Evolutionary conservation across 371 early-diverging fungal genomes (phyloP).

Genomic region (Actinomortierella ambigua): DNA sequence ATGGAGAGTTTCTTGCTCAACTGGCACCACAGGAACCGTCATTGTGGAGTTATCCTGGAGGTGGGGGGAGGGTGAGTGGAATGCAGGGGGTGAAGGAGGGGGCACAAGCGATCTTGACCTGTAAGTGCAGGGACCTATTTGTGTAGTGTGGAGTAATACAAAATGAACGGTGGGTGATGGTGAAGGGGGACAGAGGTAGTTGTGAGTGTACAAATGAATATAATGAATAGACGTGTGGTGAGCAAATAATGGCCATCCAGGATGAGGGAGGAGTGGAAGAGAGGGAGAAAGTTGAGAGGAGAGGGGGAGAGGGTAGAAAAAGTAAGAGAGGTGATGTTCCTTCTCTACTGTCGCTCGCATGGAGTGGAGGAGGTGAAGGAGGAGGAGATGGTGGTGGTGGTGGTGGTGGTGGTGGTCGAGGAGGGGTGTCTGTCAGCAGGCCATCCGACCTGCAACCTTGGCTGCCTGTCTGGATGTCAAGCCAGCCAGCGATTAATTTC

Average conservation of each 20-base stretch:
- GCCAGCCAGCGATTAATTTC: constrained; percentile 3
- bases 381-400: no score
- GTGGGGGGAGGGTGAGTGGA: neutral
- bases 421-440: no score
- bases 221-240: neutral
- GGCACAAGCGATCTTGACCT: no score
- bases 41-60: constrained; percentile 9
- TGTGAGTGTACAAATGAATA: neutral
- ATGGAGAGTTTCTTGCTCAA: constrained; percentile 18
- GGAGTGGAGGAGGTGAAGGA: neutral
- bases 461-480: no score
- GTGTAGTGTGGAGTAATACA: no score
- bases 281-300: neutral
- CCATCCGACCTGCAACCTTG: no score
- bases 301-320: neutral
- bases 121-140: no score
- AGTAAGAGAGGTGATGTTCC: neutral
- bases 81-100: neutral
- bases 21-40: constrained; percentile 28
- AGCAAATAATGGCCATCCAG: no score
- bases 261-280: neutral
- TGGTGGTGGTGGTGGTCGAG: no score
- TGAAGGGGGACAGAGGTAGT: no score
- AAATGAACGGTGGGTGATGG: no score
- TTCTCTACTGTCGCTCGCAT: neutral